Evolutionary conservation across 805 yeast species (phyloP).

Genomic region (Yueomyces sinensis): DNA sequence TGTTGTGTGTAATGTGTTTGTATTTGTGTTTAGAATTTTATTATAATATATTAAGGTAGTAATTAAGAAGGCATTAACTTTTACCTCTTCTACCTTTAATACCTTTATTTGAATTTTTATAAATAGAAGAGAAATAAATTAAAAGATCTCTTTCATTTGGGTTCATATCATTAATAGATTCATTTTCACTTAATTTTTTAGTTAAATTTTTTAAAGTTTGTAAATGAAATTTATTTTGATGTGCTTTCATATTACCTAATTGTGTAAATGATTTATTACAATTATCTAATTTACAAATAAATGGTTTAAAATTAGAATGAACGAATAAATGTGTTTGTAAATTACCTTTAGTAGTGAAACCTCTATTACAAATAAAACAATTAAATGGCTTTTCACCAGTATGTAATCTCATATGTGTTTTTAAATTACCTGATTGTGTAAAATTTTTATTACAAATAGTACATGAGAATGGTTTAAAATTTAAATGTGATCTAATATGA

Average conservation of each 20-base stretch:
- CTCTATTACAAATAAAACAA: slow-evolving; percentile 63
- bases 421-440: slow-evolving; percentile 80
- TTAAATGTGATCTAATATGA: slow-evolving; percentile 78
- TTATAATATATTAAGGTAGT: too few relatives aligned
- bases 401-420: slow-evolving; percentile 76
- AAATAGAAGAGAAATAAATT: slow-evolving; percentile 66
- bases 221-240: slow-evolving; percentile 80
- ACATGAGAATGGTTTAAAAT: slow-evolving; percentile 74
- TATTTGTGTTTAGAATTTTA: too few relatives aligned
- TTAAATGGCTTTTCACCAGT: slow-evolving; percentile 87
- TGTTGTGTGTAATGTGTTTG: too few relatives aligned
- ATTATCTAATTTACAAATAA: slow-evolving; percentile 62
- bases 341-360: slow-evolving; percentile 84
- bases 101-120: slow-evolving; percentile 83
- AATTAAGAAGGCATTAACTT: too few relatives aligned
- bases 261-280: slow-evolving; percentile 84
- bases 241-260: slow-evolving; percentile 85
- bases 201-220: slow-evolving; percentile 58
- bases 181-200: slow-evolving; percentile 36
- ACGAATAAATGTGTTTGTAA: slow-evolving; percentile 78
- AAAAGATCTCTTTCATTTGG: slow-evolving; percentile 55
- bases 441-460: slow-evolving; percentile 66
- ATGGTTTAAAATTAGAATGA: slow-evolving; percentile 70
- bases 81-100: slow-evolving; percentile 81
- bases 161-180: slow-evolving; percentile 29